Base-by-base conservation (phyloP, 192 early-diverging fungal species). In the Jimgerdemannia lactiflua region DNA sequence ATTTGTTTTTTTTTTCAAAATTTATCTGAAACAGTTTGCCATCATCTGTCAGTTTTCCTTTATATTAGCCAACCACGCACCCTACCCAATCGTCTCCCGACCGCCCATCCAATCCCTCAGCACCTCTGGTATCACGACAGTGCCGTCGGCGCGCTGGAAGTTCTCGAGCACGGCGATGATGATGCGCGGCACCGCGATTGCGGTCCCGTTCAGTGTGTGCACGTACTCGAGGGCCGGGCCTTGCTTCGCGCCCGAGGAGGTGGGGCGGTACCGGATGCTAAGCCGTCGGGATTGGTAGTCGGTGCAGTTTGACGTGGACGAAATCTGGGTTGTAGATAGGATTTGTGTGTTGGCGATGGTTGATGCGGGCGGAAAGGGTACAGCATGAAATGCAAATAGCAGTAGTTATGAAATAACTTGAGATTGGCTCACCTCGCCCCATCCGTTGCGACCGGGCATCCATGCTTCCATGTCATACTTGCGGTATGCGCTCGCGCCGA, bases 391-490 rank as follows among this genome's bases (percentile, higher is more conserved):
- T 29, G 29, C 29, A 29, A 29, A 29, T 29, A 29, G 29, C 64
- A 64, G n/a, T 64, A n/a, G n/a, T 64, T 14, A 14, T 14, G 14
- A 14, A 1, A 18, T 19, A 65, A 65, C 19, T 65, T 65, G 64
- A 14, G 64, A 65, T 14, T 29, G n/a, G 64, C 54, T 78, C 76
- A 91, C 88, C 80, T 95, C 94, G 7, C 93, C 94, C 93, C 92
- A 94, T 9, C 77, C 81, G 40, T 89, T 84, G 67, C 92, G 84
- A 9, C 95, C 97, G 4, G 97, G 96, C 95, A 98, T 97, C 97
- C 97, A 98, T 41, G 95, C 95, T 80, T 98, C 97, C 72, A 98
- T 95, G 71, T 98, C 97, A 71, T 91, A 94, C 66, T 98, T 98
- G 42, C 91, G 88, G 80, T 92, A 94, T 0, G 97, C 95, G 65